Conservation (phyloP, 257 asterid genomes). For the Linderniella brevidens region DNA sequence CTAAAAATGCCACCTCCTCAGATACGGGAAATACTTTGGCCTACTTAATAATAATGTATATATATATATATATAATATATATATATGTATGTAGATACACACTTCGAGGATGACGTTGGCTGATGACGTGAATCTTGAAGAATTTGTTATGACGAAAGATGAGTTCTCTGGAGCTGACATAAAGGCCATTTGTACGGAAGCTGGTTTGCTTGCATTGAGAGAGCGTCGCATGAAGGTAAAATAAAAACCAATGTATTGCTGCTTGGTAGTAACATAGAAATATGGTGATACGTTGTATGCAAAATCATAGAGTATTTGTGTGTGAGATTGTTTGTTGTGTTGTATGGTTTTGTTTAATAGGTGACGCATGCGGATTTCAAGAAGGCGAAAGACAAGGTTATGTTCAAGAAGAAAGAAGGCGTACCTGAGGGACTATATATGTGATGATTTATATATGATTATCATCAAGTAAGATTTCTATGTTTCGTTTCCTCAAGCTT, state of each 20-base stretch:
- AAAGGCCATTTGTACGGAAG: conserved; percentile 51
- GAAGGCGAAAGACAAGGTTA: conserved; percentile 46
- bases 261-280: no score
- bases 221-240: conserved; percentile 52
- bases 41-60: no score
- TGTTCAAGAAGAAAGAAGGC: conserved; percentile 52
- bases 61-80: no score
- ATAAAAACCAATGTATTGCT: not conserved
- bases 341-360: no score
- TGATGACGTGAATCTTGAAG: conserved; percentile 45
- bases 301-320: no score
- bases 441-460: conserved; percentile 17
- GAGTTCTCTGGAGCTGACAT: conserved; percentile 49
- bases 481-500: no score
- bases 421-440: conserved; percentile 42
- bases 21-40: no score
- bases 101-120: conserved; percentile 45
- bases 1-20: no score
- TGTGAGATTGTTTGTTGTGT: no score
- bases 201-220: conserved; percentile 48
- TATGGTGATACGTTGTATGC: no score
- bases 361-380: conserved; percentile 38
- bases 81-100: conserved; percentile 27
- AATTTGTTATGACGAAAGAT: conserved; percentile 48
- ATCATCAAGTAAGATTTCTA: no score